phyloP scores from a whole-genome alignment of 2,329 filamentous ascomycete species.

The Cadophora luteo-olivacea region DNA sequence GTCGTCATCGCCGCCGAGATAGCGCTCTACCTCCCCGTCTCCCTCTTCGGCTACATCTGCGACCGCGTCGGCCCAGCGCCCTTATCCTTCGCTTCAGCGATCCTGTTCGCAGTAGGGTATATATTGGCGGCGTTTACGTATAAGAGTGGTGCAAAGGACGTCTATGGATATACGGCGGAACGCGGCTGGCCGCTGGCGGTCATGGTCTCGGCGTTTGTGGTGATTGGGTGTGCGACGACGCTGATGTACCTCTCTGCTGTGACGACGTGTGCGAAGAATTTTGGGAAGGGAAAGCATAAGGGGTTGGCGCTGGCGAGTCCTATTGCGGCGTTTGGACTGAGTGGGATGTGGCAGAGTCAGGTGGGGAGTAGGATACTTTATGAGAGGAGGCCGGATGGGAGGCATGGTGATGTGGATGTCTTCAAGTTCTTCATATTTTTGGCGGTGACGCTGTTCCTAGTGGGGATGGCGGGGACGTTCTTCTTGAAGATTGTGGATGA shows the following conservation, averaged over 20 bases:
- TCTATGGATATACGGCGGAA: constrained; percentile 53
- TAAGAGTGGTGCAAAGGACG: constrained; percentile 55
- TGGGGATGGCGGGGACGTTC: constrained; percentile 77
- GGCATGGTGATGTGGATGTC: constrained; percentile 70
- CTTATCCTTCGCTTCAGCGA: constrained; percentile 73
- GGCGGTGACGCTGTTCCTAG: constrained; percentile 69
- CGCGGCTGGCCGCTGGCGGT: constrained; percentile 72
- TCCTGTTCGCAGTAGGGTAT: constrained; percentile 83
- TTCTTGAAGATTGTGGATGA: constrained; percentile 82
- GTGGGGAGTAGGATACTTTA: constrained; percentile 80
- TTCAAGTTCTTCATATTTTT: constrained; percentile 91
- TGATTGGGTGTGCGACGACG: constrained; percentile 83
- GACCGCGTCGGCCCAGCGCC: constrained; percentile 85
- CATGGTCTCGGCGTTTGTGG: constrained; percentile 86
- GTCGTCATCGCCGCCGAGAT: constrained; percentile 87
- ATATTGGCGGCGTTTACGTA: constrained; percentile 83
- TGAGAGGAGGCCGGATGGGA: constrained; percentile 69
- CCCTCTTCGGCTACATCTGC: constrained; percentile 87
- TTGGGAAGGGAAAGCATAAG: constrained; percentile 85
- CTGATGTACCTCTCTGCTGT: constrained; percentile 89
- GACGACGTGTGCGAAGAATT: constrained; percentile 98
- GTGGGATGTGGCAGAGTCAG: constrained; percentile 96
- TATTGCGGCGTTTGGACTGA: constrained; percentile 91
- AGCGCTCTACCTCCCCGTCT: constrained; percentile 90
- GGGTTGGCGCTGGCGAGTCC: constrained; percentile 89